phyloP scores from a whole-genome alignment of 805 yeast species.

The Metschnikowia continentalis region DNA sequence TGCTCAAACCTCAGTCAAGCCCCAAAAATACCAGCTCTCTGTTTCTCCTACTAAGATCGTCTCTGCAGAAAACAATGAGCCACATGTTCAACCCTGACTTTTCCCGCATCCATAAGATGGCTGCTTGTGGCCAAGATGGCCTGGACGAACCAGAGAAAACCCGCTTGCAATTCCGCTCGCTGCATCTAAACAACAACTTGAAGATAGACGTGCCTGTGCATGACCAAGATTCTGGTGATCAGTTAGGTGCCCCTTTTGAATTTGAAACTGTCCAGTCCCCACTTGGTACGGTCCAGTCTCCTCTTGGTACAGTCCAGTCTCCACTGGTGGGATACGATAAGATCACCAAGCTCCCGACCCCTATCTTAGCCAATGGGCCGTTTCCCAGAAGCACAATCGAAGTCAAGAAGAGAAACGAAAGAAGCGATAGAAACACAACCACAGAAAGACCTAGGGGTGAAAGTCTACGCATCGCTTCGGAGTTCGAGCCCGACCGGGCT shows the following conservation, averaged over 20 bases:
- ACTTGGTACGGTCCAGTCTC: background rate
- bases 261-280: slow-evolving; percentile 1
- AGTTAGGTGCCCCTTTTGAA: slow-evolving; percentile 13
- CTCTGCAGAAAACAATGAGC: slow-evolving; percentile 1
- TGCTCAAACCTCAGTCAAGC: background rate
- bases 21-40: background rate
- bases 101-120: background rate
- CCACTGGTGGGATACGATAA: slow-evolving; percentile 22
- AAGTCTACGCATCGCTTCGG: slow-evolving; percentile 12
- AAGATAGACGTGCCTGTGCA: slow-evolving; percentile 12
- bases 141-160: background rate
- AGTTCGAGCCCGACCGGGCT: slow-evolving; percentile 9
- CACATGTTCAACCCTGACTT: background rate
- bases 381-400: slow-evolving; percentile 7
- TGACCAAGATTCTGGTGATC: background rate
- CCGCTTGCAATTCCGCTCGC: slow-evolving; percentile 1
- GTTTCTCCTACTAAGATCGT: background rate
- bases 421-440: background rate
- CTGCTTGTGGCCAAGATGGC: background rate
- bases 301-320: background rate
- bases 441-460: background rate
- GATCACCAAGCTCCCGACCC: slow-evolving; percentile 45
- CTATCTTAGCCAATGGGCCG: slow-evolving; percentile 22
- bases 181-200: slow-evolving; percentile 3
- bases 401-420: slow-evolving; percentile 8